These are phyloP conservation scores for Heritiera fomes DNA, from an alignment of 345 rosid species.

Conservation along the genomic window DNA sequence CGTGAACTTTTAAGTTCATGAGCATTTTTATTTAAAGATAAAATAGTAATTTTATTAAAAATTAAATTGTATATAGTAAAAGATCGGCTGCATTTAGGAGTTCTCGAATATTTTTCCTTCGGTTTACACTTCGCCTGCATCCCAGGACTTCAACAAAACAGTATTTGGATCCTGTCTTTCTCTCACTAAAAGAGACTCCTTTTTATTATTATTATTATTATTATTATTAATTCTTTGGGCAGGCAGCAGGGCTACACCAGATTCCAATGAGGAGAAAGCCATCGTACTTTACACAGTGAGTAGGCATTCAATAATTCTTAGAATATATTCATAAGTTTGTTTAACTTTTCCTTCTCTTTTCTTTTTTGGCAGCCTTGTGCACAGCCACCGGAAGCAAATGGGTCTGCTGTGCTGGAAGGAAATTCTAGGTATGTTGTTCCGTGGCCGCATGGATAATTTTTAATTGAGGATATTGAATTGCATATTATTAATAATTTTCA, in stretches of 20 bases:
- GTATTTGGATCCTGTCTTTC: slow-evolving; percentile 17
- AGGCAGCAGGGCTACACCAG: slow-evolving; percentile 51
- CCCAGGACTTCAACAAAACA: background rate
- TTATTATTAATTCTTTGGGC: slow-evolving; percentile 40
- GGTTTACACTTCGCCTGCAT: background rate
- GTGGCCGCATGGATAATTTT: background rate
- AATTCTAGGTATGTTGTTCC: slow-evolving; percentile 72
- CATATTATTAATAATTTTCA: slow-evolving; percentile 3
- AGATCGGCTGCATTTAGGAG: too few species aligned
- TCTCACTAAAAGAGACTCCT: background rate
- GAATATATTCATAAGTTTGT: slow-evolving; percentile 3
- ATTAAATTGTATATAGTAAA: too few species aligned
- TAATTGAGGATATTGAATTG: slow-evolving; percentile 4
- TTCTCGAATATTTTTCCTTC: background rate
- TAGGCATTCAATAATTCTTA: slow-evolving; percentile 13
- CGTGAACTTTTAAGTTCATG: too few species aligned
- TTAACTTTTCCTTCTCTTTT: slow-evolving; percentile 4
- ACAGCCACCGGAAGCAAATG: slow-evolving; percentile 57
- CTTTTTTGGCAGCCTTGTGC: slow-evolving; percentile 61
- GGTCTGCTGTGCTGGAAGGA: slow-evolving; percentile 46
- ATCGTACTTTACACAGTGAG: slow-evolving; percentile 81
- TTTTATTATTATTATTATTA: too few species aligned
- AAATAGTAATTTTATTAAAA: too few species aligned
- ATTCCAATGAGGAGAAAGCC: slow-evolving; percentile 75
- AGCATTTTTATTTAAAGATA: too few species aligned